Percentiles rank a stretch among this genome's conserved stretches.
Evolutionary conservation across 768 basidiomycete genomes (phyloP).

Genomic region (Hericium rajendrae): DNA sequence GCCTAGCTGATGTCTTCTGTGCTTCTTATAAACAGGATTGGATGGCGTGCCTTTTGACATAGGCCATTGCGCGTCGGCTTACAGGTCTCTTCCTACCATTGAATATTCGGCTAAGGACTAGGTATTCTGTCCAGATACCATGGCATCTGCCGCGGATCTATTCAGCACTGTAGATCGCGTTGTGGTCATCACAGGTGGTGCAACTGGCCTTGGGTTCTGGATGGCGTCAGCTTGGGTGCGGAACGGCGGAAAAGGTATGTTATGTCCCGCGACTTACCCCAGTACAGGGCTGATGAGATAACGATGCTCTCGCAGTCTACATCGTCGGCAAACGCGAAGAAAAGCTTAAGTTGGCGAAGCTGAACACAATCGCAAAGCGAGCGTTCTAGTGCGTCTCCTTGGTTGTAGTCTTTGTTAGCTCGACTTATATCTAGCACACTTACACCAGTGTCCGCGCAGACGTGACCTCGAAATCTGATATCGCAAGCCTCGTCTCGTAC

Average conservation of each 20-base stretch:
- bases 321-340: conserved; percentile 42
- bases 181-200: conserved; percentile 66
- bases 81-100: no score
- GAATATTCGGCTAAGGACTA: no score
- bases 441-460: conserved; percentile 53
- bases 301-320: neutral
- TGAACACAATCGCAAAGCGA: conserved; percentile 21
- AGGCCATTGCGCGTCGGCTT: no score
- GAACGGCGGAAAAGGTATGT: conserved; percentile 82
- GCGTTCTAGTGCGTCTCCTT: conserved; percentile 10
- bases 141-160: conserved; percentile 18
- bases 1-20: no score
- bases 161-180: conserved; percentile 60
- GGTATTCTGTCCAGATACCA: neutral
- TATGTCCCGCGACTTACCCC: conserved; percentile 18
- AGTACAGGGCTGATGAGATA: neutral
- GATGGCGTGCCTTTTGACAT: no score
- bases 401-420: conserved; percentile 32
- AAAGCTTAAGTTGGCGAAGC: conserved; percentile 47
- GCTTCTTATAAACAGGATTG: no score
- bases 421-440: no score
- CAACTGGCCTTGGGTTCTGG: conserved; percentile 72
- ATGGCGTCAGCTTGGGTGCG: conserved; percentile 71
- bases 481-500: conserved; percentile 27
- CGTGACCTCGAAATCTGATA: conserved; percentile 40